Base-by-base conservation (phyloP, 345 rosid genomes). In the Syzygium aqueum region DNA sequence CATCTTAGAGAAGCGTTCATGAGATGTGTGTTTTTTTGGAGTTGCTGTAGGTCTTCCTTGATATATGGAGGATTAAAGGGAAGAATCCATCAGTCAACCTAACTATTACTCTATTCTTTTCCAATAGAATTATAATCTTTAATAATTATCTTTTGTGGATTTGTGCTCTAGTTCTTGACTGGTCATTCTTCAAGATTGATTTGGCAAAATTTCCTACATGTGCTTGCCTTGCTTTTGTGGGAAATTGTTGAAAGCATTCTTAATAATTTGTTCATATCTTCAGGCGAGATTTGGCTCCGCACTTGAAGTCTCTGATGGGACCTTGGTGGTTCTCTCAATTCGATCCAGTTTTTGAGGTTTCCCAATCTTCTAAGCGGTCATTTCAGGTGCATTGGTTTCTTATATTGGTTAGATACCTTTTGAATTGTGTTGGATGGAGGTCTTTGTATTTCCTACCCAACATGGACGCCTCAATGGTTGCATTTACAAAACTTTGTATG, bases 271-370 rank as follows among this genome's bases (percentile, higher is more conserved):
- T 88, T 53, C 59, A 85, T 92, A 87, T 88, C 89, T 85, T 88
- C 92, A 97, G 99, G 92, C 91, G 99, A 92, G 98, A 97, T 91
- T 91, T 97, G 91, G 99, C 98, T 84, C 97, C 94, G 5, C 97
- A 96, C 89, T 90, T 97, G 88, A 97, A 95, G 90, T 90, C 95
- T 87, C 88, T 97, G 89, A 95, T 97, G 97, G 99, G 99, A 86
- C 99, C 99, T 25, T 97, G 99, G 99, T 97, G 99, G 99, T 94
- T 94, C 92, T 94, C 99, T 67, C 99, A 96, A 91, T 97, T 97
- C 89, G 99, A 97, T 92, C 88, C 94, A 84, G 94, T 86, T 92
- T 90, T 93, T 90, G 99, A 97, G 93, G 98, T 96, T 93, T 92
- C 98, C 88, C 92, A 94, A 88, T 95, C 95, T 89, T 98, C 99